Evolutionary conservation across 805 yeast species (phyloP).

Genomic region (Yarrowia hollandica): DNA sequence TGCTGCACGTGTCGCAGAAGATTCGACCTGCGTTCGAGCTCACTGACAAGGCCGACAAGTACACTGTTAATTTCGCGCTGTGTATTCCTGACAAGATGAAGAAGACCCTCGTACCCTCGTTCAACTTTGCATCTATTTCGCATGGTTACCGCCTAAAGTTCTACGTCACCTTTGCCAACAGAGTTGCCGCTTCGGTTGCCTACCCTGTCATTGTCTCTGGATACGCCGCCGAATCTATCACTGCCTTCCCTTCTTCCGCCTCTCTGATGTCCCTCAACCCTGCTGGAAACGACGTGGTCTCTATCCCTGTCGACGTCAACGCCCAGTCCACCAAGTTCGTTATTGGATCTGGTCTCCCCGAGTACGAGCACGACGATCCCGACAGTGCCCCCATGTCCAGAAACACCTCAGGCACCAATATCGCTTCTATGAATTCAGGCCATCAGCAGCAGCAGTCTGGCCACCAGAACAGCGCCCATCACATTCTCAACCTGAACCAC

Average conservation of each 20-base stretch:
- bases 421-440: slow-evolving; percentile 20
- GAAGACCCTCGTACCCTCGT: slow-evolving; percentile 23
- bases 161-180: slow-evolving; percentile 21
- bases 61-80: slow-evolving; percentile 27
- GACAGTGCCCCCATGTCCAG: slow-evolving; percentile 27
- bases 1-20: slow-evolving; percentile 22
- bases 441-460: slow-evolving; percentile 10
- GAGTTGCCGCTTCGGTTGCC: slow-evolving; percentile 8
- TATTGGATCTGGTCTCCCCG: slow-evolving; percentile 24
- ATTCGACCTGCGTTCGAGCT: slow-evolving; percentile 16
- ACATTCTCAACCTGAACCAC: slow-evolving; percentile 24
- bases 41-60: slow-evolving; percentile 1
- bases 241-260: slow-evolving; percentile 25
- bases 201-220: slow-evolving; percentile 27
- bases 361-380: slow-evolving; percentile 23
- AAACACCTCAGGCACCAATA: slow-evolving; percentile 24
- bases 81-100: slow-evolving; percentile 28
- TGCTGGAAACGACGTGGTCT: background rate
- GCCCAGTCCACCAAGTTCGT: slow-evolving; percentile 28
- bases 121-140: slow-evolving; percentile 27
- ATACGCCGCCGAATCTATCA: slow-evolving; percentile 20
- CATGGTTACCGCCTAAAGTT: slow-evolving; percentile 26
- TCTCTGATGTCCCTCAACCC: slow-evolving; percentile 14
- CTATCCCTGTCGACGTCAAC: slow-evolving; percentile 17
- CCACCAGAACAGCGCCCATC: slow-evolving; percentile 5